Evolutionary conservation across 345 rosid species (phyloP).

Genomic region (Cardiospermum halicacabum): DNA sequence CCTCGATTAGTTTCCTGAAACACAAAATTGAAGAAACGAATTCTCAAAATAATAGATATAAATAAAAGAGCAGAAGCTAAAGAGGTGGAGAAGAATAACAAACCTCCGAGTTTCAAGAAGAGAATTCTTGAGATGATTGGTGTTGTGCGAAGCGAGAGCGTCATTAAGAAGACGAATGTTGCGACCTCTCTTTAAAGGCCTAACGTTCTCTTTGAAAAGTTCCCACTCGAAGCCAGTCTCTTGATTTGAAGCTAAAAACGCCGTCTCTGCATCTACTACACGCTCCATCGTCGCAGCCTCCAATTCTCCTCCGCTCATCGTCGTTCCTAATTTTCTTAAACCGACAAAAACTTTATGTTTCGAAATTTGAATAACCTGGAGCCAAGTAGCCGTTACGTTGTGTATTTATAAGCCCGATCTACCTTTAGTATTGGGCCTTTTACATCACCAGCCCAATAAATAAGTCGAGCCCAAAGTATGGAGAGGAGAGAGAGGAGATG

Average conservation of each 20-base stretch:
- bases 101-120: constrained; percentile 70
- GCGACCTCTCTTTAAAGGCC: constrained; percentile 88
- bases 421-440: background rate
- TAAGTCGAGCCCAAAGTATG: too few relatives aligned
- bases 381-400: constrained; percentile 1
- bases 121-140: constrained; percentile 42
- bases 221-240: constrained; percentile 89
- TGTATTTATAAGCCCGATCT: background rate
- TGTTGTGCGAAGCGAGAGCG: constrained; percentile 62
- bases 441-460: too few relatives aligned
- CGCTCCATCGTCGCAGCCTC: constrained; percentile 28
- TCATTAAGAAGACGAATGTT: constrained; percentile 58
- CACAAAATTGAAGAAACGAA: background rate
- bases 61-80: background rate
- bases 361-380: constrained; percentile 19
- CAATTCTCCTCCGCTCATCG: constrained; percentile 16
- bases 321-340: background rate
- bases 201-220: constrained; percentile 81
- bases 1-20: constrained; percentile 65
- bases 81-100: background rate
- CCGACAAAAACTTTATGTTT: background rate
- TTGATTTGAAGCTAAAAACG: constrained; percentile 60
- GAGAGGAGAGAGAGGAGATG: too few relatives aligned
- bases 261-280: constrained; percentile 73
- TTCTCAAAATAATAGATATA: background rate